These are phyloP conservation scores for Sesbania bispinosa DNA, from an alignment of 306 rosid genomes.

Conservation along the genomic window DNA sequence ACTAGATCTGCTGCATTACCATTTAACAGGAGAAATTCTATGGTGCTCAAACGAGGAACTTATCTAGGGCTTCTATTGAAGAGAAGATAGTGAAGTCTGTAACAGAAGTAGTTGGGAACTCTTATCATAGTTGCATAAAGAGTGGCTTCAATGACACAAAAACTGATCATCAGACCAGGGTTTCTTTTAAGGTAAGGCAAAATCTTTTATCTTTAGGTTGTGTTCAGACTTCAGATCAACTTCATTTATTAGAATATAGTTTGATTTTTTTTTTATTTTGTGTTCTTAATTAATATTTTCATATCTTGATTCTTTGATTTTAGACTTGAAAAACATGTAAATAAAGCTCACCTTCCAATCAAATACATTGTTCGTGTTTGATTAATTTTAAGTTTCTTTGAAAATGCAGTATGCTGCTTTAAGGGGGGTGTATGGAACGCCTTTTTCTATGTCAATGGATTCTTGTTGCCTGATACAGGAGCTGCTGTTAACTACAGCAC, in stretches of 20 bases:
- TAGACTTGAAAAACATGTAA: background rate
- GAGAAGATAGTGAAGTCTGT: constrained; percentile 55
- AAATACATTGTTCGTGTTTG: background rate
- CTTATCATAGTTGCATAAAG: constrained; percentile 37
- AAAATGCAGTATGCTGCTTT: constrained; percentile 67
- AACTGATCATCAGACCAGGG: constrained; percentile 66
- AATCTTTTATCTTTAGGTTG: background rate
- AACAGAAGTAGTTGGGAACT: constrained; percentile 51
- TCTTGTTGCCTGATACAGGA: constrained; percentile 61
- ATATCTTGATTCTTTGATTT: background rate
- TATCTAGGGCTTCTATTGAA: constrained; percentile 50
- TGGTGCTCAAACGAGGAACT: constrained; percentile 50
- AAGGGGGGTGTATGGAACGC: constrained; percentile 88
- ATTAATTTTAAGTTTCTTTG: background rate
- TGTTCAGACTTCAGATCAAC: background rate
- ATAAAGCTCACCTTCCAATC: background rate
- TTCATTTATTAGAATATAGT: background rate
- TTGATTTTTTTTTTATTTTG: background rate
- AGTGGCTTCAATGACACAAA: constrained; percentile 57
- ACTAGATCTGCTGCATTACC: constrained; percentile 24
- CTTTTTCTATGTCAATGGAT: constrained; percentile 83
- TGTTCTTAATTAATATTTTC: background rate
- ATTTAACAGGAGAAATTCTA: constrained; percentile 60
- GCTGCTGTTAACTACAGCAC: constrained; percentile 35
- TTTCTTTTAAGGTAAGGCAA: constrained; percentile 75